Evolutionary conservation across 192 early-diverging fungal genomes (phyloP), one percentile per base, ranked within the genome.

Genomic region (Backusella tuberculispora): DNA sequence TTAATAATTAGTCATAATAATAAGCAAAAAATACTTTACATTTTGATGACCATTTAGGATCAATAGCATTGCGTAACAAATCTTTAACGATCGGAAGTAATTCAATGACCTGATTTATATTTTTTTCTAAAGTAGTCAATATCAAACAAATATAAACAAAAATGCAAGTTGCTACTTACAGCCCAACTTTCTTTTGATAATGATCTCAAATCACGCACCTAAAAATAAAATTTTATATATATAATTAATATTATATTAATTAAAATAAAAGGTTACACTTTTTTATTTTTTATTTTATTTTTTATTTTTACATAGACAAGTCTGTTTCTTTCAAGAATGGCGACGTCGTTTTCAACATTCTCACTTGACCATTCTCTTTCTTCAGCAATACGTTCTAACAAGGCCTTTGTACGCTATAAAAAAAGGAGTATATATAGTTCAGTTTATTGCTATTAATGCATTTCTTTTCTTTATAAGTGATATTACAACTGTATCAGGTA

Each of bases 121-220:
- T n/a, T n/a, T n/a, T n/a, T n/a, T 26, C 12, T 26, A 5, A 24
- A 24, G 10, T 8, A 60, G 53, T 60, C 26, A 53, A 60, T 34
- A 60, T 60, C 26, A 60, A 60, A 24, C 10, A 19, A 24, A 60
- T 60, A 13, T 14, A 60, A 60, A 60, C 53, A 60, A 60, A 60
- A 60, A 34, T 34, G 29, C 21, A 60, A 60, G 5, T 12, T 12
- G 21, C n/a, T 29, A 69, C 68, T 69, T 69, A 69, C 68, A 45
- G 68, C 68, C 68, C 68, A 69, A 44, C 67, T 69, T 46, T 69
- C 67, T 47, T 69, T 69, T 24, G 67, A 69, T 69, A 69, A 43
- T 5, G 67, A 21, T 69, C 26, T 69, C 43, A 69, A 46, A 46
- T 69, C 67, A 43, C 41, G 43, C 4, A 69, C 67, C 67, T 69